Base-by-base conservation (phyloP, 2,329 filamentous ascomycete genomes). In the Fusarium brevicatenulatum region DNA sequence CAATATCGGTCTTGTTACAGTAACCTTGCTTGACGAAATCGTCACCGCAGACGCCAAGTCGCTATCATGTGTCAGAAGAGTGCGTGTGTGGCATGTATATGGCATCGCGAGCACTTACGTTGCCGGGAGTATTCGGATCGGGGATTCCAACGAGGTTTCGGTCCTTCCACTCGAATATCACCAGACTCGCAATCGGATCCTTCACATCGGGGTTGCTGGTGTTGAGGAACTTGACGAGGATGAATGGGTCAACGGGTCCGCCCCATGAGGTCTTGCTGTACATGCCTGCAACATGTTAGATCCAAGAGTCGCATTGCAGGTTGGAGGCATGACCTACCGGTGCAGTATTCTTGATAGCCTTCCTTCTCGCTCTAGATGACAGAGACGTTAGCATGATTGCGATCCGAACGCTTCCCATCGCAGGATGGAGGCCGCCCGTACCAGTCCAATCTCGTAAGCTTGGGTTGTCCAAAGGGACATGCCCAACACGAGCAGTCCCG, bases 111-210 rank as follows among this genome's bases (percentile, higher is more conserved):
- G 54, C 49, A 73, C 83, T 75, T 86, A 92, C 90, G 78, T 87
- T 85, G 53, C 83, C 80, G 39, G 87, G 84, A 58, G 87, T 86
- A 21, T 87, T 82, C 34, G 86, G 85, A 56, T 89, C 85, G 40
- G 88, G 87, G 66, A 92, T 87, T 47, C 95, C 95, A 72, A 99
- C 91, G 62, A 95, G 86, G 57, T 90, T 84, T 80, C 93, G 91
- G 80, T 99, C 96, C 75, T 89, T 91, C 94, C 95, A 99, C 83
- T 99, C 95, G 81, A 97, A 99, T 72, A 99, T 92, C 58, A 97
- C 87, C 76, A 98, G 83, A 81, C 94, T 97, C 73, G 95, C 92
- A 47, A 94, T 86, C 9, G 93, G 92, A 80, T 97, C 92, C 50
- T 88, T 85, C 30, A 67, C 77, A 63, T 91, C 86, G 37, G 88